Percentiles rank a stretch among this genome's conserved stretches.
These are phyloP conservation scores for Stagonosporopsis cucurbitacearum DNA, from an alignment of 2,329 filamentous ascomycete genomes.

Conservation along the genomic window DNA sequence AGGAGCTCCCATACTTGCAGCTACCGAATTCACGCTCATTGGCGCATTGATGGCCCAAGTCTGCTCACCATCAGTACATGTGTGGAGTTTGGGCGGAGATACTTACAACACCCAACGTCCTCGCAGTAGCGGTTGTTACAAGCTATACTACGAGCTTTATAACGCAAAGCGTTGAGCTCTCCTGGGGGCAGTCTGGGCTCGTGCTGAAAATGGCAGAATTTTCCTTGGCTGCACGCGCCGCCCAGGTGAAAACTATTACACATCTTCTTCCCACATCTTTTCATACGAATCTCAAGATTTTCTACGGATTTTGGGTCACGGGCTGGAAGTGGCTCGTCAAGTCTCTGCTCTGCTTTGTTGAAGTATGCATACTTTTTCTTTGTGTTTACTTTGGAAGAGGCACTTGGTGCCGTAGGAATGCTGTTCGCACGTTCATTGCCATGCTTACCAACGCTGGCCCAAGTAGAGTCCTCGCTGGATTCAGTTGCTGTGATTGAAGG, in stretches of 20 bases:
- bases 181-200: slow-evolving; percentile 47
- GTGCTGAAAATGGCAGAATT: slow-evolving; percentile 53
- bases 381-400: slow-evolving; percentile 24
- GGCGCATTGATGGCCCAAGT: slow-evolving; percentile 51
- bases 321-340: slow-evolving; percentile 50
- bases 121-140: slow-evolving; percentile 51
- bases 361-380: slow-evolving; percentile 50
- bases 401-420: slow-evolving; percentile 47
- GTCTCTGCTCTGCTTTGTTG: slow-evolving; percentile 52
- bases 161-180: slow-evolving; percentile 50
- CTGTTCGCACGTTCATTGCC: slow-evolving; percentile 37
- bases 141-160: slow-evolving; percentile 50
- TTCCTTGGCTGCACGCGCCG: slow-evolving; percentile 49
- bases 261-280: slow-evolving; percentile 39
- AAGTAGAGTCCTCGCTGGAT: slow-evolving; percentile 27
- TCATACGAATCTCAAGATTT: slow-evolving; percentile 42
- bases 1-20: slow-evolving; percentile 45
- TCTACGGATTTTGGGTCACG: slow-evolving; percentile 32
- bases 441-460: slow-evolving; percentile 53
- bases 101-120: slow-evolving; percentile 52
- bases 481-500: slow-evolving; percentile 26
- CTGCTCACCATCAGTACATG: slow-evolving; percentile 14
- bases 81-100: too few species aligned
- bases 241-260: slow-evolving; percentile 47
- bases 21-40: slow-evolving; percentile 47